Conservation (phyloP, 208 protist genomes). For the Leishmania lainsoni region DNA sequence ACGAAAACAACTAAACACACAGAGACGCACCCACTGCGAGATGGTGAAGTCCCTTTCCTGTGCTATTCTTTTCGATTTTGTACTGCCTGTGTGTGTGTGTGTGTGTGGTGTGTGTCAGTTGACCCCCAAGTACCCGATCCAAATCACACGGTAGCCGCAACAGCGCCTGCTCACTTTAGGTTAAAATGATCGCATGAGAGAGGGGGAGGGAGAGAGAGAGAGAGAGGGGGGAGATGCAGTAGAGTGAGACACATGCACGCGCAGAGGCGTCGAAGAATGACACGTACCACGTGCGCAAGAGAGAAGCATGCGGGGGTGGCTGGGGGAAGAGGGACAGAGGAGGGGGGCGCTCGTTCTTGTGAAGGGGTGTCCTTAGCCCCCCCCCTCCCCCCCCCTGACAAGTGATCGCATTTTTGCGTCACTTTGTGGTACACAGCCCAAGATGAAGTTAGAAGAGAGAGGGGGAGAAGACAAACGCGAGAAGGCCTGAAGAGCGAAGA, state of each 20-base stretch:
- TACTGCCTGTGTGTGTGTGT: neutral
- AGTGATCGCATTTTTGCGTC: neutral
- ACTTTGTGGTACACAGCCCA: neutral
- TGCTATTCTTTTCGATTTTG: neutral
- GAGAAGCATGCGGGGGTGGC: neutral
- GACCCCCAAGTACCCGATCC: neutral
- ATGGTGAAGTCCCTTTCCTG: neutral
- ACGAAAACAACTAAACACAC: neutral
- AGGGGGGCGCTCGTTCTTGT: neutral
- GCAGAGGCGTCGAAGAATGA: neutral
- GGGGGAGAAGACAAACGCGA: neutral
- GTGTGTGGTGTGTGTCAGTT: neutral
- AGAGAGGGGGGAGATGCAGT: neutral
- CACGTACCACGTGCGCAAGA: neutral
- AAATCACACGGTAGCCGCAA: neutral
- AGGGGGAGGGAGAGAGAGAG: neutral
- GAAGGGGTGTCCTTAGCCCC: neutral
- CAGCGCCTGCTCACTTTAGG: neutral
- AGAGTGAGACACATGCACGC: neutral
- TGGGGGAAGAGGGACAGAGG: neutral
- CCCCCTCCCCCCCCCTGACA: neutral
- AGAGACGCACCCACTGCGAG: neutral
- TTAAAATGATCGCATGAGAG: neutral
- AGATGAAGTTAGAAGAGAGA: neutral
- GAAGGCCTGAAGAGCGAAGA: no score